Evolutionary conservation across 768 basidiomycete species (phyloP).

Genomic region (Auricularia auricula-judae): DNA sequence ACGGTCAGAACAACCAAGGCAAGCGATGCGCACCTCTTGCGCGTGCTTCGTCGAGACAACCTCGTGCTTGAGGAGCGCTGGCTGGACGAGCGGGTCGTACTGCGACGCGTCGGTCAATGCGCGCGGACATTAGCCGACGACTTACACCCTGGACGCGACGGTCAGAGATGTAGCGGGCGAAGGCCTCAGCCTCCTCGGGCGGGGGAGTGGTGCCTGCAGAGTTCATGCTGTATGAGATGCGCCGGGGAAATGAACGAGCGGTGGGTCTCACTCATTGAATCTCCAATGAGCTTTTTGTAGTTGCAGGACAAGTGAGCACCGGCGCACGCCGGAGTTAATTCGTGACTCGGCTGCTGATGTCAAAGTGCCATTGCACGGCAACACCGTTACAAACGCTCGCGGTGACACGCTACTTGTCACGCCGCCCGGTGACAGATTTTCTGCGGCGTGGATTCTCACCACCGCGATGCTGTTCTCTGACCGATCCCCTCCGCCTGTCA

Average conservation of each 20-base stretch:
- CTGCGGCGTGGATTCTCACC: no score
- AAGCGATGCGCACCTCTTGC: slow-evolving; percentile 22
- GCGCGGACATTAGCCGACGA: slow-evolving; percentile 9
- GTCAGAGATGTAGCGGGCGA: slow-evolving; percentile 70
- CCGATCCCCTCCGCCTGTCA: no score
- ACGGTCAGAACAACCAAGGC: background rate
- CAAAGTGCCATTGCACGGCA: no score
- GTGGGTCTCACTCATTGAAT: background rate
- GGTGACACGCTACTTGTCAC: no score
- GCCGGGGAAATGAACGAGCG: background rate
- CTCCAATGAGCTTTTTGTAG: no score
- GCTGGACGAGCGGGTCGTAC: slow-evolving; percentile 96
- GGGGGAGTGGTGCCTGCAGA: background rate
- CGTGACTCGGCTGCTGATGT: no score
- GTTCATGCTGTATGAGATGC: no score
- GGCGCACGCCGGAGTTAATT: no score
- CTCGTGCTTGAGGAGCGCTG: slow-evolving; percentile 82
- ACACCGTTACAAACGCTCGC: no score
- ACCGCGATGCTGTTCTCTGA: no score
- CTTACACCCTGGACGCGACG: slow-evolving; percentile 69
- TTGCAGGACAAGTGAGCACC: no score
- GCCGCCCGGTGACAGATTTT: no score
- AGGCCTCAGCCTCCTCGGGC: slow-evolving; percentile 43
- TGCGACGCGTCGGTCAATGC: slow-evolving; percentile 18
- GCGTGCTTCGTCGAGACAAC: slow-evolving; percentile 56